Evolutionary conservation across 495 filamentous ascomycete genomes (phyloP).

Genomic region (Penicillium desertorum): DNA sequence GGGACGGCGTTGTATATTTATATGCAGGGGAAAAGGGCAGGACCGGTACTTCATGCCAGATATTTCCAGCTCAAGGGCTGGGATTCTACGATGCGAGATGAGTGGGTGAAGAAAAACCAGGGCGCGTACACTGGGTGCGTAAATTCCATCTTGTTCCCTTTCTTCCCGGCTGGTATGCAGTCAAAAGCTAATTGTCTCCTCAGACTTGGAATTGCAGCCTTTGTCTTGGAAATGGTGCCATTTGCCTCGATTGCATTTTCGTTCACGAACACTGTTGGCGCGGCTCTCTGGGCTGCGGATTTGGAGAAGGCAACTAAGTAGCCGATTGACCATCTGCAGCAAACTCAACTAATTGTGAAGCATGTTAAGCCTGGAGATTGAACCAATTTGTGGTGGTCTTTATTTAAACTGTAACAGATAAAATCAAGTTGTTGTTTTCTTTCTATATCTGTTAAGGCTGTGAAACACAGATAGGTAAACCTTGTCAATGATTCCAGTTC

Average conservation of each 20-base stretch:
- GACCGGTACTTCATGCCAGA: conserved; percentile 53
- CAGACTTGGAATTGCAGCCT: conserved; percentile 76
- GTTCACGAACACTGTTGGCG: conserved; percentile 90
- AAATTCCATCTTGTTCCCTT: conserved; percentile 24
- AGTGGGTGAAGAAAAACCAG: conserved; percentile 62
- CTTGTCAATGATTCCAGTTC: too few relatives aligned
- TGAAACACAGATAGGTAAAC: background rate
- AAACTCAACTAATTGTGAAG: background rate
- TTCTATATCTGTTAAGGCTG: background rate
- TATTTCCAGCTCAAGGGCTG: conserved; percentile 93
- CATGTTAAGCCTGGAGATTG: background rate
- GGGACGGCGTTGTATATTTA: conserved; percentile 78
- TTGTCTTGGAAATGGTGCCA: conserved; percentile 81
- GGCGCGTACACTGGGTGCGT: conserved; percentile 76
- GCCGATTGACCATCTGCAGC: background rate
- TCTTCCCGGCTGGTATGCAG: background rate
- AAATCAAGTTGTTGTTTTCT: background rate
- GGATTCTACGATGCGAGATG: conserved; percentile 56
- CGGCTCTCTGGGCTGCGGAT: conserved; percentile 91
- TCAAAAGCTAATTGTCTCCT: conserved; percentile 18
- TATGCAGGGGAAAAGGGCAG: conserved; percentile 63
- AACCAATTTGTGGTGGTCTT: background rate
- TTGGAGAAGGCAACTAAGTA: conserved; percentile 60
- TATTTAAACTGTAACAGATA: background rate
- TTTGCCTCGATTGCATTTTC: conserved; percentile 78